phyloP scores from a whole-genome alignment of 148 eudicot genomes.

The Amaranthus cruentus region DNA sequence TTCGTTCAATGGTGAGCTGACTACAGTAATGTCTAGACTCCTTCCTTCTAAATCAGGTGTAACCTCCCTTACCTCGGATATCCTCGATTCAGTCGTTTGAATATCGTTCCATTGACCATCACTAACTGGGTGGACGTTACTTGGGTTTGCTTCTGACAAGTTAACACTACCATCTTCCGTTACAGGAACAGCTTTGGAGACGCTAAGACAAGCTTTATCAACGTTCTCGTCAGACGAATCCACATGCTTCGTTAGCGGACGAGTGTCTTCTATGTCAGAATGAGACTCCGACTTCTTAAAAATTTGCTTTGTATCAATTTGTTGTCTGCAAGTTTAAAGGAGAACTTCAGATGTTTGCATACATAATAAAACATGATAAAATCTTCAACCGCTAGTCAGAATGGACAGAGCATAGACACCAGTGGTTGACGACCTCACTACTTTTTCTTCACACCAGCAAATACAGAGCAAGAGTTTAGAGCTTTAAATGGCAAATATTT shows the following conservation, averaged over 20 bases:
- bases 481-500: neutral
- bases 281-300: constrained; percentile 66
- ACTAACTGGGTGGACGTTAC: constrained; percentile 39
- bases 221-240: constrained; percentile 81
- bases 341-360: constrained; percentile 3
- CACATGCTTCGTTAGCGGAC: constrained; percentile 75
- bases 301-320: constrained; percentile 60
- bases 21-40: constrained; percentile 78
- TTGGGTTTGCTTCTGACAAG: constrained; percentile 42
- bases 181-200: constrained; percentile 50
- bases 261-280: constrained; percentile 43
- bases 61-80: constrained; percentile 90
- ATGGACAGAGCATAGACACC: neutral
- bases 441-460: neutral
- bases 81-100: constrained; percentile 72
- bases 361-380: neutral
- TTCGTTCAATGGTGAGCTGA: constrained; percentile 37
- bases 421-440: neutral
- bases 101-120: constrained; percentile 91
- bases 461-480: neutral
- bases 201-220: constrained; percentile 84
- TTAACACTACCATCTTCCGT: constrained; percentile 44
- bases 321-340: constrained; percentile 50
- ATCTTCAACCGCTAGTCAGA: neutral
- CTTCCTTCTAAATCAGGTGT: constrained; percentile 44